Evolutionary conservation across 2,329 filamentous ascomycete genomes (phyloP).

Genomic region (Colletotrichum cordylinicola): DNA sequence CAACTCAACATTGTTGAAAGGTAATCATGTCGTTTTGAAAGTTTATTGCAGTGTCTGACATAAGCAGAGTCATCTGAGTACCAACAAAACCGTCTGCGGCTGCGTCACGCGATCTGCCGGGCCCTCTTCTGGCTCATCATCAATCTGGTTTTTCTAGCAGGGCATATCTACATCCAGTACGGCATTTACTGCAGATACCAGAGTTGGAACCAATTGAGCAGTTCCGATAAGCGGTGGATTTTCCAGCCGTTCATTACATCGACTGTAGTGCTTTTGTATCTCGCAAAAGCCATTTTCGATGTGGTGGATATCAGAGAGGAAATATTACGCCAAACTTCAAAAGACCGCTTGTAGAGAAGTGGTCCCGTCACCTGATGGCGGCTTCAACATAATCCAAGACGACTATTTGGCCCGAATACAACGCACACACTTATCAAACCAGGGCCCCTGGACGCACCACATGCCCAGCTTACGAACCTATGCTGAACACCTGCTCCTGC

Average conservation of each 20-base stretch:
- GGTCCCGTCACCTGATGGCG: background rate
- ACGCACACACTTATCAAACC: background rate
- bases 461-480: background rate
- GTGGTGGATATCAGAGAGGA: background rate
- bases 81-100: background rate
- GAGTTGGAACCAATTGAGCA: background rate
- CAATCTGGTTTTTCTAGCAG: background rate
- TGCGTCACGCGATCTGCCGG: background rate
- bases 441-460: background rate
- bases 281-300: background rate
- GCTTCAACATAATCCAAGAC: background rate
- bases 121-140: background rate
- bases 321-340: background rate
- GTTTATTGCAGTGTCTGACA: background rate
- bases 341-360: background rate
- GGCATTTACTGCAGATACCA: background rate
- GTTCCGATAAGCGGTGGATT: background rate
- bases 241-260: background rate
- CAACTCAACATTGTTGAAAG: background rate
- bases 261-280: background rate
- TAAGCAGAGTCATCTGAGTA: background rate
- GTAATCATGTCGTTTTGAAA: background rate
- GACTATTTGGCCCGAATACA: background rate
- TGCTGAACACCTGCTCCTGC: background rate
- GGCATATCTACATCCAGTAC: background rate